These are phyloP conservation scores for Lactarius hengduanensis DNA, from an alignment of 768 basidiomycete genomes.

Conservation along the genomic window DNA sequence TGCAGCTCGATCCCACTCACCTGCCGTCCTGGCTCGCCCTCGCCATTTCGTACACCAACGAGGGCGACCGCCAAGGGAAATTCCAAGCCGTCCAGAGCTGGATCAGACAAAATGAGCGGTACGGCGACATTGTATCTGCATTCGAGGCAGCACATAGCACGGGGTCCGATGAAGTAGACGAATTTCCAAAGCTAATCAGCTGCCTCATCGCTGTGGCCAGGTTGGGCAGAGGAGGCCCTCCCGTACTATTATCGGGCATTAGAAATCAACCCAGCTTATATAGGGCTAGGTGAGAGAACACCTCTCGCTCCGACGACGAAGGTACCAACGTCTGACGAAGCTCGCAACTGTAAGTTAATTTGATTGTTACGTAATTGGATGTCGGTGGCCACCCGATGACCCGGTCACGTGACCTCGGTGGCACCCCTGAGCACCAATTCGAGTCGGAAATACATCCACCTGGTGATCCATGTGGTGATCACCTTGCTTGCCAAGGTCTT, in stretches of 20 bases:
- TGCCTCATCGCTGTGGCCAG: conserved; percentile 81
- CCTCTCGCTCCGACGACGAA: background rate
- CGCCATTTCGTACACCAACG: conserved; percentile 89
- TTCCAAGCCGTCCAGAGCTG: conserved; percentile 83
- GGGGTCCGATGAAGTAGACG: conserved; percentile 37
- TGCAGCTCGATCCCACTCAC: conserved; percentile 76
- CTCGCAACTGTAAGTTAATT: too few relatives aligned
- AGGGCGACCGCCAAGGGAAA: conserved; percentile 70
- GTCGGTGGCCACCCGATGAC: too few relatives aligned
- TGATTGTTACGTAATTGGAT: too few relatives aligned
- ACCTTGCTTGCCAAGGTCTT: too few relatives aligned
- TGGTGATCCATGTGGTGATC: too few relatives aligned
- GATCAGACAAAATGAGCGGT: conserved; percentile 64
- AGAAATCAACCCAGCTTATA: conserved; percentile 84
- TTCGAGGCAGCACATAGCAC: conserved; percentile 36
- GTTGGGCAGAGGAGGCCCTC: conserved; percentile 75
- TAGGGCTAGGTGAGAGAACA: conserved; percentile 72
- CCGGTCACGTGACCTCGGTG: too few relatives aligned
- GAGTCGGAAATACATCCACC: too few relatives aligned
- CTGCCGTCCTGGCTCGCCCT: conserved; percentile 87
- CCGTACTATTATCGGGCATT: conserved; percentile 85
- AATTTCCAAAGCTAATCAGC: conserved; percentile 59
- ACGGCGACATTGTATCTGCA: conserved; percentile 46
- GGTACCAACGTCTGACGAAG: background rate
- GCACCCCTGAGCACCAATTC: too few relatives aligned